Conservation (phyloP, 305 asterid genomes). For the Solanum hybrid region DNA sequence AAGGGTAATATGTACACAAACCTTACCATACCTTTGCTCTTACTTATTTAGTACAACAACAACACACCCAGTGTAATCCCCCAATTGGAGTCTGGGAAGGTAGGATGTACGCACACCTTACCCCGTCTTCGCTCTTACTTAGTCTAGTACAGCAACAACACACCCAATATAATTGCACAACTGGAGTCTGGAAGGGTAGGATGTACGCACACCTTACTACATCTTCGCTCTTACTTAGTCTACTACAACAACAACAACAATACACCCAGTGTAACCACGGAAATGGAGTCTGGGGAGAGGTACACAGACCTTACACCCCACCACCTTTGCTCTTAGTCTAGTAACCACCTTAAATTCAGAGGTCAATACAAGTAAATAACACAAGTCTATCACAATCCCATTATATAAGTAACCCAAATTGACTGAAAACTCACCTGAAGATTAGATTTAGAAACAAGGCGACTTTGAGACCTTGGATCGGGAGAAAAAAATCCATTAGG, state of each 20-base stretch:
- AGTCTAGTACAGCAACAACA: neutral
- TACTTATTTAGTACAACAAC: neutral
- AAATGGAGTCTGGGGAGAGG: neutral
- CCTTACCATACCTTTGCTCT: neutral
- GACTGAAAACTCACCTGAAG: slow-evolving; percentile 31
- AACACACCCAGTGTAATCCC: neutral
- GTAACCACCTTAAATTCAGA: neutral
- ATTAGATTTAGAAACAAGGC: slow-evolving; percentile 25
- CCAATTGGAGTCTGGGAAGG: neutral
- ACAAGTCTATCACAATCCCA: neutral
- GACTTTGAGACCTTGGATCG: slow-evolving; percentile 21
- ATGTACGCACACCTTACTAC: neutral
- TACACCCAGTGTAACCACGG: neutral
- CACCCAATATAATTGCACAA: neutral
- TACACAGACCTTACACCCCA: neutral
- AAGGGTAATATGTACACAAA: neutral
- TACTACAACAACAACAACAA: neutral
- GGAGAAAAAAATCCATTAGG: slow-evolving; percentile 62
- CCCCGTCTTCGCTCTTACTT: neutral
- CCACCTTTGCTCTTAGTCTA: neutral
- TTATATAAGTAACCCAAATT: neutral
- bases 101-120: neutral
- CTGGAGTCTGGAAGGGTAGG: neutral
- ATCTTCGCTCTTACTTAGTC: neutral
- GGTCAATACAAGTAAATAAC: neutral